Percentiles rank a stretch among this genome's conserved stretches.
phyloP scores from a whole-genome alignment of 345 rosid species.

The Lepidium aucheri region DNA sequence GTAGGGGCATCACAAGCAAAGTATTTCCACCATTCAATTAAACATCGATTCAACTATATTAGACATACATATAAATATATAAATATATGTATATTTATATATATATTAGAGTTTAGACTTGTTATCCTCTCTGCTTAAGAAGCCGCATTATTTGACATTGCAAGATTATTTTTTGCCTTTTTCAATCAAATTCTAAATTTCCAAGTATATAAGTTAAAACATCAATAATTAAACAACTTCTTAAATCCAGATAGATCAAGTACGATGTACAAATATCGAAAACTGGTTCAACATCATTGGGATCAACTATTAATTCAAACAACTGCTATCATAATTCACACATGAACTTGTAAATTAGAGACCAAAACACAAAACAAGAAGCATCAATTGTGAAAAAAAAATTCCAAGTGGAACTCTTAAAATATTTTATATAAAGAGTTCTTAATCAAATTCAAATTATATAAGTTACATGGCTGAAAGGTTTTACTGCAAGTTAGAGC shows the following conservation, averaged over 20 bases:
- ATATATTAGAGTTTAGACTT: not conserved
- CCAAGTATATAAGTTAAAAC: conserved; percentile 2
- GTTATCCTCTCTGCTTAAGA: conserved; percentile 88
- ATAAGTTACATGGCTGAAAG: not conserved
- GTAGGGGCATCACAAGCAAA: too few species aligned
- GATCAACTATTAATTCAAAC: not conserved
- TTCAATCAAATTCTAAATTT: conserved; percentile 9
- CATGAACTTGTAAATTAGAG: too few species aligned
- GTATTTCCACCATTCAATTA: too few species aligned
- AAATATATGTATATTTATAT: too few species aligned
- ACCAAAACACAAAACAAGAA: too few species aligned
- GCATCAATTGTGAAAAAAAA: too few species aligned
- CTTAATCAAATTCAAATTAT: not conserved
- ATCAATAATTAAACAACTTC: conserved; percentile 10
- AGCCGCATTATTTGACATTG: conserved; percentile 64
- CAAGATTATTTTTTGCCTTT: not conserved
- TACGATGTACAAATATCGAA: not conserved
- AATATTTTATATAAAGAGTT: not conserved
- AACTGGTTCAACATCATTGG: not conserved
- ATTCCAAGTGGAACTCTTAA: too few species aligned
- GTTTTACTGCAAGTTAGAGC: not conserved
- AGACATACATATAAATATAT: too few species aligned
- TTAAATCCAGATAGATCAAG: not conserved
- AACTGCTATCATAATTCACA: too few species aligned
- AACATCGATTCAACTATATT: too few species aligned